Evolutionary conservation across 2,329 filamentous ascomycete species (phyloP).

Genomic region (Colletotrichum nymphaeae): DNA sequence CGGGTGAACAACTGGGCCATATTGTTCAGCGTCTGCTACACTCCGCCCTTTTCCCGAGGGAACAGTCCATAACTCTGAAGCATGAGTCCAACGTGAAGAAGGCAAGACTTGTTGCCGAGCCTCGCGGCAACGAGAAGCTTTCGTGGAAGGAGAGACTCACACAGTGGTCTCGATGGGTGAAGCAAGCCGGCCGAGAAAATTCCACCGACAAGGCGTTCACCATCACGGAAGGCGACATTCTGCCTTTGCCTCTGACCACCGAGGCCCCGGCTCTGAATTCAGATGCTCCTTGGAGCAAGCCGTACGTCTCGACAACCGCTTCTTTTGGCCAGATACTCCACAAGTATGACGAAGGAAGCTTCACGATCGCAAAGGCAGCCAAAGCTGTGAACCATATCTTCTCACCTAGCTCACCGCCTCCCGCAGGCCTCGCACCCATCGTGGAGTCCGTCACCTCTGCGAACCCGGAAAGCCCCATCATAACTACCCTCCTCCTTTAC

Average conservation of each 20-base stretch:
- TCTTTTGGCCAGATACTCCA: constrained; percentile 66
- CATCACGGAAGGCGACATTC: constrained; percentile 11
- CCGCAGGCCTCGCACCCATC: constrained; percentile 53
- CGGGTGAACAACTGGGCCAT: constrained; percentile 33
- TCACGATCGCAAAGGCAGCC: background rate
- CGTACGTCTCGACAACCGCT: constrained; percentile 47
- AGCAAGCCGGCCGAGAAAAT: constrained; percentile 31
- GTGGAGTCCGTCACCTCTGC: constrained; percentile 38
- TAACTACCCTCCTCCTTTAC: constrained; percentile 55
- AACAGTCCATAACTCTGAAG: background rate
- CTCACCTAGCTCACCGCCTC: constrained; percentile 58
- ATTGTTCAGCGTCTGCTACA: constrained; percentile 32
- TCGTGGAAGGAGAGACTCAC: constrained; percentile 30
- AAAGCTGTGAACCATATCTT: constrained; percentile 50
- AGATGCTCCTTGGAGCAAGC: constrained; percentile 6
- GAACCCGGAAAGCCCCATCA: constrained; percentile 3
- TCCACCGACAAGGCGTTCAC: background rate
- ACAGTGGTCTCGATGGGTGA: constrained; percentile 34
- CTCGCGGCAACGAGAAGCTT: constrained; percentile 19
- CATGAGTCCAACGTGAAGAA: background rate
- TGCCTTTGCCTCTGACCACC: constrained; percentile 4
- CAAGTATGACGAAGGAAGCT: constrained; percentile 29
- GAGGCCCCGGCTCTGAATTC: background rate
- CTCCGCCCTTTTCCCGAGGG: constrained; percentile 11
- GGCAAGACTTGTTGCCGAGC: constrained; percentile 1